Evolutionary conservation across 306 rosid species (phyloP).

Genomic region (Parietaria judaica): DNA sequence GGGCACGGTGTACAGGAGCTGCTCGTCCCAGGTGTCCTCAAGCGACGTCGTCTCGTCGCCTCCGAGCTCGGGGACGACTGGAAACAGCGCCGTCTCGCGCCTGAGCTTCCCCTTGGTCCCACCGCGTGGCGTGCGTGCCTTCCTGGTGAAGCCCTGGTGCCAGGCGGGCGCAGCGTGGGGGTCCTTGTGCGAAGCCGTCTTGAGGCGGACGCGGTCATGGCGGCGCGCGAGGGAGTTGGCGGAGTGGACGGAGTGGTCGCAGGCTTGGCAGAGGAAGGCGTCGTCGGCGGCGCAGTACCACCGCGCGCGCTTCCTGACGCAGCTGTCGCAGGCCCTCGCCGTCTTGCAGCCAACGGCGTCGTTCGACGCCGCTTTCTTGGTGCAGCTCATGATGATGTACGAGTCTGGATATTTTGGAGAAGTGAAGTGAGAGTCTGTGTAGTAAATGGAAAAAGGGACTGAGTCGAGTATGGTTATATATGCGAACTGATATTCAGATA

Average conservation of each 20-base stretch:
- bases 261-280: conserved; percentile 77
- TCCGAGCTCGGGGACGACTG: conserved; percentile 57
- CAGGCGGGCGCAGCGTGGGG: conserved; percentile 51
- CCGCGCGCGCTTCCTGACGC: conserved; percentile 76
- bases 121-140: conserved; percentile 69
- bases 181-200: conserved; percentile 46
- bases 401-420: not conserved
- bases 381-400: conserved; percentile 19
- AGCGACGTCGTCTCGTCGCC: conserved; percentile 36
- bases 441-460: not conserved
- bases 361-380: conserved; percentile 32
- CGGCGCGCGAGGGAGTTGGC: conserved; percentile 69
- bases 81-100: conserved; percentile 22
- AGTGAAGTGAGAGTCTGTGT: not conserved
- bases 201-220: conserved; percentile 62
- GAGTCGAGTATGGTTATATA: not conserved
- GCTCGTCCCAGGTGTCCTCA: conserved; percentile 58
- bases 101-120: conserved; percentile 42
- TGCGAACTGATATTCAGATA: not conserved
- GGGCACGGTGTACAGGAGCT: conserved; percentile 76
- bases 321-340: conserved; percentile 83
- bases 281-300: conserved; percentile 98
- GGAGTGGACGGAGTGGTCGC: conserved; percentile 81
- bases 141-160: conserved; percentile 60
- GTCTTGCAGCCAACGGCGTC: conserved; percentile 70